Percentiles rank a stretch among this genome's conserved stretches.
These are phyloP conservation scores for Choiromyces venosus DNA, from an alignment of 495 filamentous ascomycete genomes.

Conservation along the genomic window DNA sequence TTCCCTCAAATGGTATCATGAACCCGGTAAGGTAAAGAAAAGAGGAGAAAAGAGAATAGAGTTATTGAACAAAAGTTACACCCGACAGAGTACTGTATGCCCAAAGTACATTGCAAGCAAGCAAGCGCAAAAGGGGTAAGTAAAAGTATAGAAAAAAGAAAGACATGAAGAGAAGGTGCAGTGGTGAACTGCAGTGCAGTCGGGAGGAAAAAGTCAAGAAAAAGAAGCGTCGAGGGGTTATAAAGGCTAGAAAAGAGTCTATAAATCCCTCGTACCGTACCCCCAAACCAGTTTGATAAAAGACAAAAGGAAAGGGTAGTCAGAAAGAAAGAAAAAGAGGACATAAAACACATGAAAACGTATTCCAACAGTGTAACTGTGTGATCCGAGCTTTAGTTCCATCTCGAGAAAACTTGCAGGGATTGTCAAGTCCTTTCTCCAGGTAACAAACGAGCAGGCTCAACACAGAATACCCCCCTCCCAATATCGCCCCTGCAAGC, in stretches of 20 bases:
- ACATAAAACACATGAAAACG: conserved; percentile 22
- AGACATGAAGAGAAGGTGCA: not conserved
- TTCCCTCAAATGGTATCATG: not conserved
- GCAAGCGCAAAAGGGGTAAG: not conserved
- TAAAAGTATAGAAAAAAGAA: not conserved
- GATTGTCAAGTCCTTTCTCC: conserved; percentile 42
- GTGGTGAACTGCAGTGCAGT: not conserved
- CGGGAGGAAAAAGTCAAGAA: too few relatives aligned
- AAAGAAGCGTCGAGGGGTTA: conserved; percentile 8
- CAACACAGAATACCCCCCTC: conserved; percentile 30
- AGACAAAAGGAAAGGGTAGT: not conserved
- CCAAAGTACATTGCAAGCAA: not conserved
- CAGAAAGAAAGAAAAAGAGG: conserved; percentile 6
- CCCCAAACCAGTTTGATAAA: not conserved
- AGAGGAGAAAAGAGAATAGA: not conserved
- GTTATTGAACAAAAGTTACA: conserved; percentile 1
- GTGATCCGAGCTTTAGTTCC: conserved; percentile 31
- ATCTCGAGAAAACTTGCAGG: conserved; percentile 42
- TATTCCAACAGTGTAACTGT: conserved; percentile 36
- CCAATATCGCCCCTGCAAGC: conserved; percentile 10
- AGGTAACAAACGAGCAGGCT: conserved; percentile 37
- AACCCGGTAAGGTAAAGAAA: not conserved
- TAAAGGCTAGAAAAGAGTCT: conserved; percentile 13
- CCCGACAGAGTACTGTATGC: not conserved
- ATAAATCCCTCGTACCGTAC: not conserved